phyloP scores from a whole-genome alignment of 345 rosid species.

The Balakata baccata region DNA sequence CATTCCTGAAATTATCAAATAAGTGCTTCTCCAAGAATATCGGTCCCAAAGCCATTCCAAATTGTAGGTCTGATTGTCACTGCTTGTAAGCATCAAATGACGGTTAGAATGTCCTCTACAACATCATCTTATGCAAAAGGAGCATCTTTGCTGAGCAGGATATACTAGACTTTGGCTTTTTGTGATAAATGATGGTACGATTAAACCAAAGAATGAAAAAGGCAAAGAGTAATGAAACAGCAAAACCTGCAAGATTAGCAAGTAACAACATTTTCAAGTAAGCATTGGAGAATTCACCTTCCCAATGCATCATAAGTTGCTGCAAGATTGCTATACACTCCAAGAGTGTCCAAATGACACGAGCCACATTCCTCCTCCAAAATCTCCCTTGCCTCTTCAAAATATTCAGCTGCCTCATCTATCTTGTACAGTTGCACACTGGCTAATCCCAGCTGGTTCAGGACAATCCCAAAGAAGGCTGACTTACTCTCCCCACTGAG shows the following conservation, averaged over 20 bases:
- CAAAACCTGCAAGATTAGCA: neutral
- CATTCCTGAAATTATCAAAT: neutral
- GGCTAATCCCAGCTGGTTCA: conserved; percentile 97
- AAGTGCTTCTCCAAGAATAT: neutral
- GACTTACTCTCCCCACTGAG: conserved; percentile 81
- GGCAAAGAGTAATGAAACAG: neutral
- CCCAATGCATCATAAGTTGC: conserved; percentile 99
- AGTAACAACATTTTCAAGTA: neutral
- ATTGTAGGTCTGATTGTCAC: no score
- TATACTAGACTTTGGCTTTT: neutral
- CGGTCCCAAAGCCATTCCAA: no score
- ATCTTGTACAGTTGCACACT: conserved; percentile 89
- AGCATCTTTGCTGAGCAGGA: neutral
- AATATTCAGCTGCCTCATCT: conserved; percentile 83
- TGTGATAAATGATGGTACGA: neutral
- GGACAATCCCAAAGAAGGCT: conserved; percentile 81
- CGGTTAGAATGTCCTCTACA: no score
- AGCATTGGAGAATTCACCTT: conserved; percentile 41
- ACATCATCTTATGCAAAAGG: neutral
- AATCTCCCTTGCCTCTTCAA: conserved; percentile 82
- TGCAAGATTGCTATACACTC: conserved; percentile 90
- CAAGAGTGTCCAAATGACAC: conserved; percentile 86
- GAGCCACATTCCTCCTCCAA: conserved; percentile 87
- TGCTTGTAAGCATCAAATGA: no score
- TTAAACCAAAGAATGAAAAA: neutral